Conservation (phyloP, 1,284 basidiomycete genomes). For the Tilletia walkeri region DNA sequence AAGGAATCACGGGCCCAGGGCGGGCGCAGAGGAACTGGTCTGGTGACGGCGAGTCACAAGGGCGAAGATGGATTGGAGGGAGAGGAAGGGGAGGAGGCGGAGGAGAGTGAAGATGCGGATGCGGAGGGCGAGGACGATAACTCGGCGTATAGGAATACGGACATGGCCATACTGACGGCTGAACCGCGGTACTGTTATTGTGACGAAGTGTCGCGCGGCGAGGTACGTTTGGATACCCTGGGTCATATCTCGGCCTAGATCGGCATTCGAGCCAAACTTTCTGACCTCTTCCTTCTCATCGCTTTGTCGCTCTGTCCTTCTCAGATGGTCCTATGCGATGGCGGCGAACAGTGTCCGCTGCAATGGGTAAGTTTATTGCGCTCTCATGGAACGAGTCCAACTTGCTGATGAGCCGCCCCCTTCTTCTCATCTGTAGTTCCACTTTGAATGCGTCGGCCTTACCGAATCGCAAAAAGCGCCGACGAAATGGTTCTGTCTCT, state of each 20-base stretch:
- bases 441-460: conserved; percentile 49
- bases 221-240: conserved; percentile 37
- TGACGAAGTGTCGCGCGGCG: conserved; percentile 59
- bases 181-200: conserved; percentile 59
- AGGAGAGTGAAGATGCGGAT: not conserved
- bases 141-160: no score
- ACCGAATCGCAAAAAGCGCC: conserved; percentile 27
- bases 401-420: not conserved
- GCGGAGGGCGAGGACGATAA: conserved; percentile 29
- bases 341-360: conserved; percentile 59
- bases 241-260: no score
- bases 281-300: not conserved
- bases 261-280: no score
- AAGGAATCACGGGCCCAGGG: not conserved
- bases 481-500: conserved; percentile 54
- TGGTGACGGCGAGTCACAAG: conserved; percentile 27
- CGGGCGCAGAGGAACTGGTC: not conserved
- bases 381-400: not conserved
- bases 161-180: no score
- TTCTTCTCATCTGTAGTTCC: conserved; percentile 32
- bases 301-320: not conserved
- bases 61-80: not conserved
- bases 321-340: conserved; percentile 55
- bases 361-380: conserved; percentile 54
- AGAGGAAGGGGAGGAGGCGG: not conserved